These are phyloP conservation scores for Yamadazyma blattariae DNA, from an alignment of 1,139 yeast species.

Conservation along the genomic window DNA sequence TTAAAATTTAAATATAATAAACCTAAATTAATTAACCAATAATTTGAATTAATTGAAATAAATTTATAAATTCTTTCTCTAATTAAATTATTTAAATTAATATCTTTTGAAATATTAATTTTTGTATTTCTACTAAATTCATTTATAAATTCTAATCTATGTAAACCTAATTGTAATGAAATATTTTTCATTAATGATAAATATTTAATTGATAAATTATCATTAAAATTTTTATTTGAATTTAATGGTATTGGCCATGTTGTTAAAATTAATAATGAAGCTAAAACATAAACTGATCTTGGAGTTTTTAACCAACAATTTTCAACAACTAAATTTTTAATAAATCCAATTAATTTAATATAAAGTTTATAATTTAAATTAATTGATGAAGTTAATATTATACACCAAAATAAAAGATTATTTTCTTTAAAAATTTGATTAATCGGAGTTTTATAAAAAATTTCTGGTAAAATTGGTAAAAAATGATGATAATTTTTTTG, in stretches of 20 bases:
- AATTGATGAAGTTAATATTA: slow-evolving; percentile 34
- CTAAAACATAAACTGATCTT: slow-evolving; percentile 39
- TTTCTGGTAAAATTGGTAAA: slow-evolving; percentile 42
- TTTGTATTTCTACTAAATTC: slow-evolving; percentile 46
- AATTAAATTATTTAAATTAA: slow-evolving; percentile 32
- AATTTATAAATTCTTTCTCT: slow-evolving; percentile 46
- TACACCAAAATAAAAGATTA: slow-evolving; percentile 42
- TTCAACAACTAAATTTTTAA: slow-evolving; percentile 39
- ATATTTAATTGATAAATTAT: slow-evolving; percentile 37
- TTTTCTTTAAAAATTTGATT: slow-evolving; percentile 25
- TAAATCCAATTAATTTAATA: slow-evolving; percentile 27
- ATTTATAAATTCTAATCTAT: slow-evolving; percentile 39
- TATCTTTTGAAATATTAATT: slow-evolving; percentile 31
- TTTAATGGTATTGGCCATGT: slow-evolving; percentile 47
- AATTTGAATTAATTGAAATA: slow-evolving; percentile 42
- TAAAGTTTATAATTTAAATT: slow-evolving; percentile 22
- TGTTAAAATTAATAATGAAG: slow-evolving; percentile 40
- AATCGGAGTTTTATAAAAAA: slow-evolving; percentile 28
- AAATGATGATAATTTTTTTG: slow-evolving; percentile 30
- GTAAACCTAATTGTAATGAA: slow-evolving; percentile 44
- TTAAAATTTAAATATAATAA: slow-evolving; percentile 37
- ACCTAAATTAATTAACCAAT: slow-evolving; percentile 44
- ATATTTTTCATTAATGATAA: slow-evolving; percentile 40
- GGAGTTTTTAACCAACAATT: slow-evolving; percentile 48
- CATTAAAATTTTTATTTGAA: slow-evolving; percentile 27